Evolutionary conservation across 495 filamentous ascomycete species (phyloP).

Genomic region (Neurospora sp.): DNA sequence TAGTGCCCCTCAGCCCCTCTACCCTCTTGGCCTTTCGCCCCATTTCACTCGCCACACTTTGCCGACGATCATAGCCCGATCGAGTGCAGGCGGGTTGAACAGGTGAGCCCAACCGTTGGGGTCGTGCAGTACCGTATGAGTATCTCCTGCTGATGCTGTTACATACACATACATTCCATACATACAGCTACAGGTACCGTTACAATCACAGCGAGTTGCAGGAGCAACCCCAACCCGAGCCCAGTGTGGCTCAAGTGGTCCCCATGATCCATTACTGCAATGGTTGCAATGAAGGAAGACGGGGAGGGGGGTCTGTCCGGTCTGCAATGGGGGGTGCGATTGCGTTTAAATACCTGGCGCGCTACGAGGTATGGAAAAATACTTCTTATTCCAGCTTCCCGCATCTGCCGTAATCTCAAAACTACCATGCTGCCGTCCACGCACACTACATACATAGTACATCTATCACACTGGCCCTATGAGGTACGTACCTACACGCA

Average conservation of each 20-base stretch:
- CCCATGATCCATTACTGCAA: neutral
- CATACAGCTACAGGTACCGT: neutral
- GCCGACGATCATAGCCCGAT: neutral
- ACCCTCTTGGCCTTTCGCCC: neutral
- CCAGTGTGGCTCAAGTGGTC: neutral
- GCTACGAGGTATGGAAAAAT: neutral
- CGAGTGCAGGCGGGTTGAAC: neutral
- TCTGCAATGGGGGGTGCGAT: neutral
- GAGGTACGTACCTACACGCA: neutral
- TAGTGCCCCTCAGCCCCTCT: neutral
- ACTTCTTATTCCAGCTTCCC: neutral
- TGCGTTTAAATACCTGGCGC: neutral
- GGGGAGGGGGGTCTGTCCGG: neutral
- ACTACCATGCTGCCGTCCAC: neutral
- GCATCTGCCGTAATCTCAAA: neutral
- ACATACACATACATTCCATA: neutral
- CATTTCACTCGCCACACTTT: neutral
- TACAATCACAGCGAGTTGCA: neutral
- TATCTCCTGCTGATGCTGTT: neutral
- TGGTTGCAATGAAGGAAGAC: neutral
- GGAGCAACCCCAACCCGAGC: neutral
- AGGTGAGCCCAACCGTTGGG: neutral
- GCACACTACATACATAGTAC: neutral
- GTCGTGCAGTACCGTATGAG: neutral
- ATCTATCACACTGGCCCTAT: neutral